A percentile compares a stretch with the other conserved stretches of the same genome.
phyloP scores from a whole-genome alignment of 768 basidiomycete genomes.

The Podaxis sp. region DNA sequence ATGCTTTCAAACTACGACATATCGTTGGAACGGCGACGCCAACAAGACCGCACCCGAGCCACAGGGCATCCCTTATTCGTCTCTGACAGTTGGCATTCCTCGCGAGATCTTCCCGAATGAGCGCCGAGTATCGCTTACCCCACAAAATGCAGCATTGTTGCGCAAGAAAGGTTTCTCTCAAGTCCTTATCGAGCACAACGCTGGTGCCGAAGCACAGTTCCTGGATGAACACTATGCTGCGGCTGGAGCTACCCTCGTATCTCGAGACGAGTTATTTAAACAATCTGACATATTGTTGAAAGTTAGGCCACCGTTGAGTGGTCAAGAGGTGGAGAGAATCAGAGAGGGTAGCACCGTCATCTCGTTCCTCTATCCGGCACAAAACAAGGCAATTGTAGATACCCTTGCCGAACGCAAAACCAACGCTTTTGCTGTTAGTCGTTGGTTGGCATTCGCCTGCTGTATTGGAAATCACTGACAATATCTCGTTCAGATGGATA shows the following conservation, averaged over 20 bases:
- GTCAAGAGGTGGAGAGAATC: conserved; percentile 59
- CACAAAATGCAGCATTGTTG: conserved; percentile 71
- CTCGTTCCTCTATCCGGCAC: conserved; percentile 81
- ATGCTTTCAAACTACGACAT: conserved; percentile 31
- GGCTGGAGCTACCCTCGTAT: conserved; percentile 79
- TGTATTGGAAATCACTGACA: background rate
- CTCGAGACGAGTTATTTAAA: conserved; percentile 66
- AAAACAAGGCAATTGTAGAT: conserved; percentile 77
- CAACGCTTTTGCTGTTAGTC: conserved; percentile 67
- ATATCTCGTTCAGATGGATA: conserved; percentile 60
- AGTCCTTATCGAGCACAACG: conserved; percentile 72
- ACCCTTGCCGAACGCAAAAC: conserved; percentile 62
- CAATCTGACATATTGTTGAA: conserved; percentile 80
- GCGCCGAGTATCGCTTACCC: conserved; percentile 78
- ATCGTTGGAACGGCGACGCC: conserved; percentile 26
- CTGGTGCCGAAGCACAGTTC: conserved; percentile 76
- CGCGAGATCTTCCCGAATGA: conserved; percentile 77
- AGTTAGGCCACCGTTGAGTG: conserved; percentile 73
- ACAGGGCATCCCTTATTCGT: conserved; percentile 60
- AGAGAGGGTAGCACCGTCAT: conserved; percentile 79
- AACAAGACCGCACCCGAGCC: conserved; percentile 28
- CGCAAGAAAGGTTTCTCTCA: conserved; percentile 80
- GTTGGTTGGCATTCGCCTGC: background rate
- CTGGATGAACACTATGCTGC: conserved; percentile 75
- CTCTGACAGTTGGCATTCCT: conserved; percentile 75